Conservation (phyloP, 257 asterid genomes). For the Penstemon eatonii region DNA sequence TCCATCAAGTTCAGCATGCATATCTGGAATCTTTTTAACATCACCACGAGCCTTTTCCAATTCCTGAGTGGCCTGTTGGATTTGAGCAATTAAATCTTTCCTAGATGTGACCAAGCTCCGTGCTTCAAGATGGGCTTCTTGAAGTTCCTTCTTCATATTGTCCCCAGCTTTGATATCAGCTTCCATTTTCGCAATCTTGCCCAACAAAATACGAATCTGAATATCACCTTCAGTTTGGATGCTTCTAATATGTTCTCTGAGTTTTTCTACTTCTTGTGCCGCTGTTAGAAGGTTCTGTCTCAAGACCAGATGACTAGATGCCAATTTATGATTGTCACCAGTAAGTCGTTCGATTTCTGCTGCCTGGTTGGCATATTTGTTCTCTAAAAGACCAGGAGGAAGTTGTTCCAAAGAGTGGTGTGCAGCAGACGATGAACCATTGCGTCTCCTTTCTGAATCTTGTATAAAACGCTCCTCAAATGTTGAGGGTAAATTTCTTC, state of each 20-base stretch:
- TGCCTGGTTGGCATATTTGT: slow-evolving; percentile 49
- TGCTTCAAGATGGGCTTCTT: slow-evolving; percentile 60
- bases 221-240: slow-evolving; percentile 72
- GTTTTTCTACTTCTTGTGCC: slow-evolving; percentile 53
- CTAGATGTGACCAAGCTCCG: slow-evolving; percentile 50
- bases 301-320: slow-evolving; percentile 56
- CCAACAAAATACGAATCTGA: slow-evolving; percentile 64
- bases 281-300: slow-evolving; percentile 62
- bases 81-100: slow-evolving; percentile 51
- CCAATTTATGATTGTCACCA: slow-evolving; percentile 67
- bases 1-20: slow-evolving; percentile 59
- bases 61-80: slow-evolving; percentile 56
- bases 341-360: slow-evolving; percentile 61
- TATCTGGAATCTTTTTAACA: slow-evolving; percentile 54
- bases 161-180: slow-evolving; percentile 56
- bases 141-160: slow-evolving; percentile 48
- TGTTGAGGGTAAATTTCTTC: slow-evolving; percentile 50
- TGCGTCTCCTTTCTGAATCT: slow-evolving; percentile 39
- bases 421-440: slow-evolving; percentile 38
- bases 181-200: slow-evolving; percentile 65
- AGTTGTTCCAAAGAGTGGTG: slow-evolving; percentile 40
- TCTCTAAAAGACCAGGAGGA: slow-evolving; percentile 43
- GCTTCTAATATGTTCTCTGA: slow-evolving; percentile 62
- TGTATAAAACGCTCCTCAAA: slow-evolving; percentile 46
- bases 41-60: slow-evolving; percentile 51